phyloP scores from a whole-genome alignment of 2,329 filamentous ascomycete genomes.

The Coniochaeta prunicola region DNA sequence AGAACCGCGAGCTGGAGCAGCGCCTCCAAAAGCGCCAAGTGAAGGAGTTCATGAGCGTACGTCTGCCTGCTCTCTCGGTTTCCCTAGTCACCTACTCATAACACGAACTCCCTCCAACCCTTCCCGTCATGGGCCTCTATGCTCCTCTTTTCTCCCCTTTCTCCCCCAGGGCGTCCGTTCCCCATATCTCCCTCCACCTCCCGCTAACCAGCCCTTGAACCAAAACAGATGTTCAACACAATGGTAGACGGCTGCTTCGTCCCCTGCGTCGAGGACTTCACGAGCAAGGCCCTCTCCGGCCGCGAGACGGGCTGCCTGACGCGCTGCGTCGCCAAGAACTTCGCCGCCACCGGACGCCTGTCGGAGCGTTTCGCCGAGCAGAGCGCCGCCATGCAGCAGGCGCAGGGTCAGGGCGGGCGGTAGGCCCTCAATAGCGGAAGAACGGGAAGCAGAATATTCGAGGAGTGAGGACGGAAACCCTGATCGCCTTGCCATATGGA shows the following conservation, averaged over 20 bases:
- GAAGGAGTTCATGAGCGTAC: conserved; percentile 96
- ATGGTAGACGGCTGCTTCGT: conserved; percentile 88
- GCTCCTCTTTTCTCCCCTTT: conserved; percentile 10
- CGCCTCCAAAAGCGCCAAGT: conserved; percentile 98
- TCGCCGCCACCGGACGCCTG: conserved; percentile 84
- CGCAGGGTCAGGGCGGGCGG: conserved; percentile 33
- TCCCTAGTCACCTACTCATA: no score
- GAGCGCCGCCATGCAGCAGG: conserved; percentile 51
- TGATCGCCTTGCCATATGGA: not conserved
- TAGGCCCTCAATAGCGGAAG: conserved; percentile 16
- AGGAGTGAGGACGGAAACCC: not conserved
- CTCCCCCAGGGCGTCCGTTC: no score
- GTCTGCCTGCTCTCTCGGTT: conserved; percentile 32
- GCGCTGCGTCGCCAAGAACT: conserved; percentile 92
- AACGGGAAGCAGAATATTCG: not conserved
- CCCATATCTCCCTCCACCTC: not conserved
- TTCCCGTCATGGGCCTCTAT: not conserved
- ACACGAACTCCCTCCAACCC: no score
- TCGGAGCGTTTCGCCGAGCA: conserved; percentile 81
- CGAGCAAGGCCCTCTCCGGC: conserved; percentile 83
- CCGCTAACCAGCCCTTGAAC: not conserved
- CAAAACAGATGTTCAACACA: conserved; percentile 49
- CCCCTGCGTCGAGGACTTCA: conserved; percentile 97
- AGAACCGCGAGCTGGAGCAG: conserved; percentile 88
- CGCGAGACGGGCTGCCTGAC: conserved; percentile 89